Conservation (phyloP, 768 basidiomycete species). For the Hypsizygus marmoreus region DNA sequence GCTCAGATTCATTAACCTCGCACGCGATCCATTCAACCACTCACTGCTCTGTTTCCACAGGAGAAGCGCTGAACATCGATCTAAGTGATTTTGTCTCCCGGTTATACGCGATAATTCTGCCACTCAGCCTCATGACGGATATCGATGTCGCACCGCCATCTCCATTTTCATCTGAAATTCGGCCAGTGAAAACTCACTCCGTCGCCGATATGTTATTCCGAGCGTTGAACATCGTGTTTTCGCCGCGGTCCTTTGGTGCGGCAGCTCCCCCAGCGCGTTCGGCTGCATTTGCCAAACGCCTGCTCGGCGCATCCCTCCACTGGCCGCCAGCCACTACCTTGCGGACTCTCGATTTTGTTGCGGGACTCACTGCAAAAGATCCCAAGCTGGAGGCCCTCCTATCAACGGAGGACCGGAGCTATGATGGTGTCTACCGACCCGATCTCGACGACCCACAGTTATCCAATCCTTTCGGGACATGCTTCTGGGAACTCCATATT, state of each 20-base stretch:
- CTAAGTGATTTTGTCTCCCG: slow-evolving; percentile 83
- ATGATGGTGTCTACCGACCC: slow-evolving; percentile 82
- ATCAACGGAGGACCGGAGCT: slow-evolving; percentile 81
- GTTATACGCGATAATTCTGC: slow-evolving; percentile 81
- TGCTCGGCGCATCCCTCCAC: slow-evolving; percentile 76
- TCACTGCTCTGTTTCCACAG: too few relatives aligned
- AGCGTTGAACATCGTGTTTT: slow-evolving; percentile 80
- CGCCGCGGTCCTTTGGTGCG: slow-evolving; percentile 60
- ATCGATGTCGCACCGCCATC: slow-evolving; percentile 54
- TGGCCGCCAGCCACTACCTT: slow-evolving; percentile 72
- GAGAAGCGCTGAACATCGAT: slow-evolving; percentile 97
- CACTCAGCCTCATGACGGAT: slow-evolving; percentile 66
- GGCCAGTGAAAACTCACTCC: slow-evolving; percentile 32
- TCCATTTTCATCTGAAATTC: slow-evolving; percentile 24
- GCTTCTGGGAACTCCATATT: slow-evolving; percentile 82
- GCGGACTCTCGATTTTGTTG: slow-evolving; percentile 74
- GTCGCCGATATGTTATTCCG: slow-evolving; percentile 81
- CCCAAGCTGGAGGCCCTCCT: slow-evolving; percentile 82
- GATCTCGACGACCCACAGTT: slow-evolving; percentile 90
- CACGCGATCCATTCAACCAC: too few relatives aligned
- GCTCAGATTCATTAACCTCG: slow-evolving; percentile 18
- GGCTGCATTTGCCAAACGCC: slow-evolving; percentile 93
- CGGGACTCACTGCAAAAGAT: slow-evolving; percentile 71
- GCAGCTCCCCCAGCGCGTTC: slow-evolving; percentile 70
- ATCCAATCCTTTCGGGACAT: slow-evolving; percentile 78